Evolutionary conservation across 176 grass and related monocot genomes (phyloP), one percentile per base, ranked within the genome.

Genomic region (Secale cereale): DNA sequence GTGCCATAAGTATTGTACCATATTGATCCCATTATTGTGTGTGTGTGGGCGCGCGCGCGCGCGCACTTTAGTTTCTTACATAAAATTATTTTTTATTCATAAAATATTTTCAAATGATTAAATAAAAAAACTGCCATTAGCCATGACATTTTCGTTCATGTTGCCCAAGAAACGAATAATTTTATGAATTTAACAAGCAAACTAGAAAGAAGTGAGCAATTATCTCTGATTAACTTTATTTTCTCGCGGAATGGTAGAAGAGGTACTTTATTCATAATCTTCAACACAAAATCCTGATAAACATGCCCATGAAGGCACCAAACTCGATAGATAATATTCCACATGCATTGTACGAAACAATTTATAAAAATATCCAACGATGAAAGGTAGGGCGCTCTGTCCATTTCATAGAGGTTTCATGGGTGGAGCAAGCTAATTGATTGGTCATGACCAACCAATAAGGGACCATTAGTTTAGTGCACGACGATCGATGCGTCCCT

Each of bases 401-500:
- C 43, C 2, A 75, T 75, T 30, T 19, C 8, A 75, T 54, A 20
- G 72, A 75, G 45, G 8, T 54, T 75, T 76, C 26, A 76, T 29
- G 8, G 10, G 4, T 76, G 1, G 14, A 7, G 4, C 16, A 20
- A 29, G 10, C 9, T 54, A 17, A 54, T 52, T 52, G 43, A 31
- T 20, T 29, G 14, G 15, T 72, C 14, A 10, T 29, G 2, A 76
- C 8, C 27, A 22, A 50, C 45, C 16, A 54, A 19, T 19, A 54
- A 54, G 25, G 26, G 15, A 1, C 7, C 16, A 54, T 76, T 31
- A 76, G 82, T 93, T 28, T 54, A 74, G 50, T 91, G 74, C 66
- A 67, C 33, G 81, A 39, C 59, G 11, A 81, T 39, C 90, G 12
- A 86, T 70, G 32, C 78, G 57, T 78, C 92, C 79, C 78, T 80